Conservation (phyloP, 345 rosid genomes). For the Psidium guajava region DNA sequence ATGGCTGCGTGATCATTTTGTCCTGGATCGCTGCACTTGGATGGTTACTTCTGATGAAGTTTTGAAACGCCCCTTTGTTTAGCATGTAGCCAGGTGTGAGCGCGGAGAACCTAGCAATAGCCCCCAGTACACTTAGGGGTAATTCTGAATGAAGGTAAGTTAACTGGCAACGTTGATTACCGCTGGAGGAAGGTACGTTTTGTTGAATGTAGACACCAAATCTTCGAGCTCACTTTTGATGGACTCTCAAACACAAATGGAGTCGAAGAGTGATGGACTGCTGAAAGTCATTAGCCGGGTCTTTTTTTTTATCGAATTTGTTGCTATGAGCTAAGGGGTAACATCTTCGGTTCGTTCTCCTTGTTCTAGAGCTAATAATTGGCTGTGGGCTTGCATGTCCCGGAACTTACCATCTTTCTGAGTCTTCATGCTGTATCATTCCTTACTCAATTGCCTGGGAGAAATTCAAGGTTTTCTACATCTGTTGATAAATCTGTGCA, state of each 20-base stretch:
- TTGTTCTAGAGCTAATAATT: not conserved
- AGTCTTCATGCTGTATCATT: not conserved
- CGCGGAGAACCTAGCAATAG: not conserved
- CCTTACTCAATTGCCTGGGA: not conserved
- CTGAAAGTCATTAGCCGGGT: not conserved
- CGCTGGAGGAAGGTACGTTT: not conserved
- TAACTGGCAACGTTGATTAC: not conserved
- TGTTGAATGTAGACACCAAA: not conserved
- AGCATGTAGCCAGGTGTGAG: not conserved
- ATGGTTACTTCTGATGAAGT: not conserved
- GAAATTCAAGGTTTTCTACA: not conserved
- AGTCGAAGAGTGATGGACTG: not conserved
- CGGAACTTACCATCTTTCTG: not conserved
- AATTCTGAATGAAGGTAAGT: not conserved
- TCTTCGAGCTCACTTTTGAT: not conserved
- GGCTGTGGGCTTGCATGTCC: not conserved
- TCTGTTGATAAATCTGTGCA: not conserved
- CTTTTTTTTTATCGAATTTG: not conserved
- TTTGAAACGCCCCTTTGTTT: not conserved
- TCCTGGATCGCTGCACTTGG: not conserved
- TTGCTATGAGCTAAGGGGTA: not conserved
- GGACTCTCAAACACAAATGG: not conserved
- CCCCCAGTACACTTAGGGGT: not conserved
- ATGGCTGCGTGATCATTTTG: conserved; percentile 1
- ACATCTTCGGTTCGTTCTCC: not conserved